Evolutionary conservation across 1,139 yeast species (phyloP), one percentile per base, ranked within the genome.

Genomic region (Suhomyces bribrorum): DNA sequence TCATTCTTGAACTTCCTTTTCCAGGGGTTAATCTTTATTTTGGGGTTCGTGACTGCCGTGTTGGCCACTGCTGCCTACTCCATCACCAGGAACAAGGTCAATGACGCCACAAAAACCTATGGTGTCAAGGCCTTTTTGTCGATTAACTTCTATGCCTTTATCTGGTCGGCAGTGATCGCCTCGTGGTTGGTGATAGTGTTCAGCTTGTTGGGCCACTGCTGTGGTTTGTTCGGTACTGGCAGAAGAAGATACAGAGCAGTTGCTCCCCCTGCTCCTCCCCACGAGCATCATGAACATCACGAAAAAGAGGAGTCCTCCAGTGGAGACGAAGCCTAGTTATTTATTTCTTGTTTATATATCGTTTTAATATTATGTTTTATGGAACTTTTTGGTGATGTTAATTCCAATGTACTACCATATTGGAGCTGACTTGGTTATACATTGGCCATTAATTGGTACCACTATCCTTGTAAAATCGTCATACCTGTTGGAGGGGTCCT

Each of bases 141-240:
- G 2, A 57, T 62, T 28, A 66, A 69, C 39, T 69, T 64, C 48
- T 71, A 70, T 40, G 78, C 77, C 2, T 69, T 42, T 48, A 45
- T 56, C 12, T 71, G 77, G 77, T 60, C 73, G 5, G 66, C 69
- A 0, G 64, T 59, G 1, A 72, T 57, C 17, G 70, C 74, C 3
- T 64, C 73, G 3, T 51, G 66, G 17, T 46, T 68, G 23, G 59
- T 69, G 26, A 49, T 61, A 7, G 32, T 66, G 7, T 55, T 70
- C 48, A 63, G 64, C 38, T 57, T 68, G 33, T 55, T 72, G 34
- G 77, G 77, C 16, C 75, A 70, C 48, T 70, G 75, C 45, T 66
- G 70, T 45, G 76, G 76, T 13, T 53, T 66, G 33, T 69, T 66
- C 46, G 59, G 64, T 26, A 57, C 66, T 4, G 62, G 63, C 15